phyloP scores from a whole-genome alignment of 2,329 filamentous ascomycete species.

The Pyrenochaeta sp. region DNA sequence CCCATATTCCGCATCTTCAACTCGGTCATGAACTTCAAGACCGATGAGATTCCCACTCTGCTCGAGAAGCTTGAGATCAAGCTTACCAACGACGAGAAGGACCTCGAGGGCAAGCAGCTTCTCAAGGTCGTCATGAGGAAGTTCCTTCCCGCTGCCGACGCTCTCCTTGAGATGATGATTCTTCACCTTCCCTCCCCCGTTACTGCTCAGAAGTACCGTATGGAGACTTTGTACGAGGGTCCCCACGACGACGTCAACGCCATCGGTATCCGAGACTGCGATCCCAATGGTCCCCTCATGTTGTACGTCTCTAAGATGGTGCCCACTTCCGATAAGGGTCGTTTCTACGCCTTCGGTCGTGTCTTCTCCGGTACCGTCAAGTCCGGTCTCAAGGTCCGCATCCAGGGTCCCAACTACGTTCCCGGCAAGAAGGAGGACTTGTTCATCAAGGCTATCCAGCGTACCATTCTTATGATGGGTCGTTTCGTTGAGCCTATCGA shows the following conservation, averaged over 20 bases:
- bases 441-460: conserved; percentile 99
- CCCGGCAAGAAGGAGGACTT: conserved; percentile 99
- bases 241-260: conserved; percentile 89
- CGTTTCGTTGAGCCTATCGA: conserved; percentile 99
- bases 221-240: conserved; percentile 98
- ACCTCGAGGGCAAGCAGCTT: conserved; percentile 95
- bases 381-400: conserved; percentile 99
- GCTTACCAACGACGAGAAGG: conserved; percentile 84
- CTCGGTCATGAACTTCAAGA: conserved; percentile 98
- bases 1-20: conserved; percentile 99
- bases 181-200: conserved; percentile 96
- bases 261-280: conserved; percentile 98
- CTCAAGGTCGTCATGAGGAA: conserved; percentile 99
- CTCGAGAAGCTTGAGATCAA: conserved; percentile 95
- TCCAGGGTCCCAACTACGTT: conserved; percentile 98
- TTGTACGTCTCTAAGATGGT: conserved; percentile 99
- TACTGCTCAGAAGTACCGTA: conserved; percentile 97
- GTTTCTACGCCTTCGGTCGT: conserved; percentile 99
- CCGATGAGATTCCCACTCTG: conserved; percentile 83
- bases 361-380: conserved; percentile 98
- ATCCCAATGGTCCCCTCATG: conserved; percentile 98
- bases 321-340: conserved; percentile 98
- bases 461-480: conserved; percentile 99
- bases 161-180: conserved; percentile 99
- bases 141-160: conserved; percentile 97